Evolutionary conservation across 371 early-diverging fungal genomes (phyloP), one percentile per base, ranked within the genome.

Genomic region (Haplosporangium sp.): DNA sequence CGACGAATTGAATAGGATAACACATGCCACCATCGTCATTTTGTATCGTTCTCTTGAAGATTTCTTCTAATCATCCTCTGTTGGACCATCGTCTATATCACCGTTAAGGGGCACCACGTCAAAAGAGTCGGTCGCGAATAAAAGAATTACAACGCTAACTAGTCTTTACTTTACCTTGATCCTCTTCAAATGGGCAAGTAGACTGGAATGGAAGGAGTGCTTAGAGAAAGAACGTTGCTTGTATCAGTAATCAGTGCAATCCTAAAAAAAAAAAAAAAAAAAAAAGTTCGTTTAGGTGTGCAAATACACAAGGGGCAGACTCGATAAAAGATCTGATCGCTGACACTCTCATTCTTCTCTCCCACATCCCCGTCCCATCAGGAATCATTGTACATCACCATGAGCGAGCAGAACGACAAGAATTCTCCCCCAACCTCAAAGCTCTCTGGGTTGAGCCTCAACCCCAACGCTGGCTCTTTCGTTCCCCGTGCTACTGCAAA

Each of bases 381-480:
- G 40, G 44, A 45, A 44, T 38, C 39, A 59, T 48, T 48, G 48
- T 59, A 37, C 6, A 56, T 58, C 10, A 50, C 34, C 61, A 78
- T 73, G 73, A 73, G 70, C 52, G 74, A 77, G 61, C 66, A 75
- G 47, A 66, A 76, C 57, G 68, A 77, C 63, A 67, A 71, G 15
- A 70, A 42, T 66, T 8, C 65, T 11, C 72, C 73, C 37, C 76
- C 74, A 35, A 61, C 84, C 52, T 15, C 56, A 19, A 73, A 63
- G 69, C 70, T 79, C 45, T 76, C 81, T 20, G 88, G 77, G 74
- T 76, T 86, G 56, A 79, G 62, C 53, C 84, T 91, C 57, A 91
- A 90, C 76, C 70, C 84, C 53, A 85, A 79, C 67, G 91, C 91
- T 13, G 85, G 85, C 52, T 62, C 81, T 4, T 91, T 91, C 66